A percentile compares a stretch with the other conserved stretches of the same genome.
phyloP scores from a whole-genome alignment of 2,329 filamentous ascomycete genomes.

The Dactylellina drechsleri region DNA sequence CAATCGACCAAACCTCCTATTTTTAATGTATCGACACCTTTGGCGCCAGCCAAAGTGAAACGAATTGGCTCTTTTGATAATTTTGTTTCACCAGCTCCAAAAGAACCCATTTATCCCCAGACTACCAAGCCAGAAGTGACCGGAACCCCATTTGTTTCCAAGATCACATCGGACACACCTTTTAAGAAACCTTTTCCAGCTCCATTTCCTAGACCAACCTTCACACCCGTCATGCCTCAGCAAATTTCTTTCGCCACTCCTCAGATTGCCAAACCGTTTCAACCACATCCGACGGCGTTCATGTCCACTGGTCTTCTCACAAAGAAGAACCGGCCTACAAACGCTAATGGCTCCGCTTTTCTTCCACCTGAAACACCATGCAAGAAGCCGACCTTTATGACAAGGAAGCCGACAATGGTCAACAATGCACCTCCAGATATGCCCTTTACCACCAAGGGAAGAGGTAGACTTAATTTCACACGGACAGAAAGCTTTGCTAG shows the following conservation, averaged over 20 bases:
- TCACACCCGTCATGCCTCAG: constrained; percentile 60
- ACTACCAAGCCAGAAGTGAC: constrained; percentile 20
- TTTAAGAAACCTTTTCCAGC: constrained; percentile 55
- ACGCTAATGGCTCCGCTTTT: constrained; percentile 74
- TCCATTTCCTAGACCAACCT: constrained; percentile 66
- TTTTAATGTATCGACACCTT: constrained; percentile 55
- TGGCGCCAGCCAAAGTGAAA: constrained; percentile 56
- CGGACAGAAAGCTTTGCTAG: constrained; percentile 55
- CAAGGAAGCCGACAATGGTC: constrained; percentile 60
- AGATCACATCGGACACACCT: constrained; percentile 53
- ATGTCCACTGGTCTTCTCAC: constrained; percentile 94
- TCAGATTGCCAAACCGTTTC: constrained; percentile 78
- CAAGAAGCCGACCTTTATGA: constrained; percentile 82
- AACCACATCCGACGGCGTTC: constrained; percentile 83
- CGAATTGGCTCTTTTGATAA: constrained; percentile 58
- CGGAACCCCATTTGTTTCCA: constrained; percentile 33
- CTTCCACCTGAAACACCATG: constrained; percentile 88
- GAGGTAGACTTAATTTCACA: constrained; percentile 61
- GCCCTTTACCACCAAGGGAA: constrained; percentile 75
- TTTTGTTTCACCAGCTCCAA: constrained; percentile 50
- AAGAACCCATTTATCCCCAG: constrained; percentile 53
- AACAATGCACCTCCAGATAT: constrained; percentile 70
- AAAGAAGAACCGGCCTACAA: constrained; percentile 66
- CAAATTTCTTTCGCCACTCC: constrained; percentile 74
- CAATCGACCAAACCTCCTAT: constrained; percentile 55